phyloP scores from a whole-genome alignment of 805 yeast genomes.

The Metschnikowia bowlesiae region DNA sequence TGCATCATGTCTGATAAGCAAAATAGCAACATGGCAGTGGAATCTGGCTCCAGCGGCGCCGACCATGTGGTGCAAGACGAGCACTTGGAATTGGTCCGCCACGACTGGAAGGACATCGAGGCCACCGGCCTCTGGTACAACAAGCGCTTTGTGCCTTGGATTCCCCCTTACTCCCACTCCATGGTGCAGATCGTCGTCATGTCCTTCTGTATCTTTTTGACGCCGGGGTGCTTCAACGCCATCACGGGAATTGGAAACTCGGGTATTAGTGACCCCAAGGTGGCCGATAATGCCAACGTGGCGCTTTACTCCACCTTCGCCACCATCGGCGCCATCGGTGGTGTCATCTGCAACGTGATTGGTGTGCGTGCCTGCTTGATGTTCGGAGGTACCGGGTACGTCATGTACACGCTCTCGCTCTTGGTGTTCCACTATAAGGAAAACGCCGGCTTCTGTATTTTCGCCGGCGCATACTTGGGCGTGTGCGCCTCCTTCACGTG shows the following conservation, averaged over 20 bases:
- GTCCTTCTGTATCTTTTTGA: slow-evolving; percentile 44
- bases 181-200: slow-evolving; percentile 43
- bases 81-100: slow-evolving; percentile 9
- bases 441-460: slow-evolving; percentile 49
- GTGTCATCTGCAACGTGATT: slow-evolving; percentile 48
- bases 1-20: slow-evolving; percentile 8
- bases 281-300: slow-evolving; percentile 46
- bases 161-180: slow-evolving; percentile 37
- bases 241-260: slow-evolving; percentile 49
- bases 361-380: slow-evolving; percentile 44
- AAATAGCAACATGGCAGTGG: slow-evolving; percentile 3
- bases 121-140: slow-evolving; percentile 42
- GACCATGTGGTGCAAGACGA: neutral
- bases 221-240: slow-evolving; percentile 54
- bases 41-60: slow-evolving; percentile 5
- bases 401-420: slow-evolving; percentile 49
- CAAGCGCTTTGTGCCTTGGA: slow-evolving; percentile 17
- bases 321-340: slow-evolving; percentile 53
- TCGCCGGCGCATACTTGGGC: slow-evolving; percentile 56
- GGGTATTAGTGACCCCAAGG: slow-evolving; percentile 33
- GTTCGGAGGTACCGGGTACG: slow-evolving; percentile 54
- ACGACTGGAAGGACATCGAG: slow-evolving; percentile 26
- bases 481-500: slow-evolving; percentile 51
- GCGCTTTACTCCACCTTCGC: slow-evolving; percentile 55
- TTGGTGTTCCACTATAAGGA: slow-evolving; percentile 43